These are phyloP conservation scores for Monosporascus cannonballus DNA, from an alignment of 2,329 filamentous ascomycete genomes.

Conservation along the genomic window DNA sequence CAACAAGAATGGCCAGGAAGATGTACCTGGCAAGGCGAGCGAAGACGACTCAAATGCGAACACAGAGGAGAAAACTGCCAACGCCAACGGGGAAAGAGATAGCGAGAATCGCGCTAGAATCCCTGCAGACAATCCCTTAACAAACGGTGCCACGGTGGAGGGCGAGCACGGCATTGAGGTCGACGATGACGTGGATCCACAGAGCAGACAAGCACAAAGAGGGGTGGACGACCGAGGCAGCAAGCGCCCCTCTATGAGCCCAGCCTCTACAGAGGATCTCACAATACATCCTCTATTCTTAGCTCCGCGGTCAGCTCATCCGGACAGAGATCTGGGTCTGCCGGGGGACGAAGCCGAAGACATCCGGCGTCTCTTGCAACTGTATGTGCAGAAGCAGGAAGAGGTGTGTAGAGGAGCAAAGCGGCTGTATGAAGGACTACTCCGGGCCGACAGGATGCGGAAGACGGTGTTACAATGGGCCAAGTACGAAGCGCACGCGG, in stretches of 20 bases:
- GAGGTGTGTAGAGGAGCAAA: constrained; percentile 69
- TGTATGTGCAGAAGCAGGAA: constrained; percentile 82
- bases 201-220: constrained; percentile 9
- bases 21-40: not conserved
- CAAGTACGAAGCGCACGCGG: constrained; percentile 70
- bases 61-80: not conserved
- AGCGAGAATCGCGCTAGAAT: not conserved
- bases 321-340: constrained; percentile 66
- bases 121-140: not conserved
- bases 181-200: constrained; percentile 2
- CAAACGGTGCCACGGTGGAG: not conserved
- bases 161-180: not conserved
- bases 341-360: constrained; percentile 72
- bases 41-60: not conserved
- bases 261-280: constrained; percentile 40
- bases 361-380: constrained; percentile 63
- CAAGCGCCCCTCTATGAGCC: constrained; percentile 25
- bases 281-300: constrained; percentile 71
- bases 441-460: constrained; percentile 66
- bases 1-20: constrained; percentile 6
- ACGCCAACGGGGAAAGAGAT: not conserved
- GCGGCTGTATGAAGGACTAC: constrained; percentile 62
- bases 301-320: constrained; percentile 53
- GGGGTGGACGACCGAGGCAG: constrained; percentile 13
- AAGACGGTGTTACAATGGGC: constrained; percentile 68